Conservation (phyloP, 2,329 filamentous ascomycete species). For the Rachicladosporium sp. region DNA sequence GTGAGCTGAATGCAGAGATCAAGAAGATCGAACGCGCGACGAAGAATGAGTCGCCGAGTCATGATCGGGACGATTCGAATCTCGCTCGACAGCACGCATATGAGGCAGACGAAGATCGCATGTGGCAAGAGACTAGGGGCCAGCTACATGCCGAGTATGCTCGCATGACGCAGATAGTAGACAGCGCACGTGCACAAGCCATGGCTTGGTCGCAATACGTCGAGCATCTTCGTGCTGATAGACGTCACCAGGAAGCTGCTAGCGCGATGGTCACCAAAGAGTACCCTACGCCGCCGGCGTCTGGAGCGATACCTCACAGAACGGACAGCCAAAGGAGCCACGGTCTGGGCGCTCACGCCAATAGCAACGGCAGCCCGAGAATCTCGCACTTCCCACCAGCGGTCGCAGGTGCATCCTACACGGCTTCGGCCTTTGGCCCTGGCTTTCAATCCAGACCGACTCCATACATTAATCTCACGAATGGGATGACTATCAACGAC, state of each 20-base stretch:
- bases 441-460: constrained; percentile 15
- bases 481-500: constrained; percentile 45
- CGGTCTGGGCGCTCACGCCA: constrained; percentile 11
- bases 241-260: constrained; percentile 19
- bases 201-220: constrained; percentile 33
- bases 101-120: constrained; percentile 29
- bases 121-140: constrained; percentile 24
- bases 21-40: constrained; percentile 56
- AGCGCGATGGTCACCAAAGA: constrained; percentile 13
- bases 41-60: constrained; percentile 42
- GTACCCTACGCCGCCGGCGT: constrained; percentile 11
- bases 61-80: constrained; percentile 13
- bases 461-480: constrained; percentile 44
- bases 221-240: constrained; percentile 15
- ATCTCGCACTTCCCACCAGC: constrained; percentile 12
- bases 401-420: constrained; percentile 2
- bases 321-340: constrained; percentile 28
- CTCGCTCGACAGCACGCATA: constrained; percentile 23
- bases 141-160: constrained; percentile 21
- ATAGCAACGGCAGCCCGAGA: constrained; percentile 17
- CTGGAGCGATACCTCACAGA: constrained; percentile 9
- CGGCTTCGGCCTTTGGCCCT: background rate
- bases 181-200: constrained; percentile 21
- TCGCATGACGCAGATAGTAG: constrained; percentile 17
- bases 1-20: constrained; percentile 56